Conservation (phyloP, 306 rosid species). For the Citrullus colocynthis region DNA sequence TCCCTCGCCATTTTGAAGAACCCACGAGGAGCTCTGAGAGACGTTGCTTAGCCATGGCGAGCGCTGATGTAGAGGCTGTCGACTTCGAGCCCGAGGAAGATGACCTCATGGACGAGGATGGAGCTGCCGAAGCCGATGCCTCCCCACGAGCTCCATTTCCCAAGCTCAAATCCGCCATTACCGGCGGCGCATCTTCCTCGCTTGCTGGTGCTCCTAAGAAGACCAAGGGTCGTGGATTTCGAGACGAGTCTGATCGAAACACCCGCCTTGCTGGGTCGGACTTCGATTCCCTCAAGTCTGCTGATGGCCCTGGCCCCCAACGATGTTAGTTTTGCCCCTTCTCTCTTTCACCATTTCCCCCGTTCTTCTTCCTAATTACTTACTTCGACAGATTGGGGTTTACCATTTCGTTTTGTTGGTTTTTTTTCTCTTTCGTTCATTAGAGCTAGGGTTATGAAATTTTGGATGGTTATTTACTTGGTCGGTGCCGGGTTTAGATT, state of each 20-base stretch:
- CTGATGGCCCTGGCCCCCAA: slow-evolving; percentile 82
- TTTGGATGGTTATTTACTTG: background rate
- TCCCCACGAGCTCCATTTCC: slow-evolving; percentile 77
- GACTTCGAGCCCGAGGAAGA: slow-evolving; percentile 98
- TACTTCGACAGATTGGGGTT: background rate
- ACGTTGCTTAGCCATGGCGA: slow-evolving; percentile 36
- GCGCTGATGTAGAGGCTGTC: slow-evolving; percentile 81
- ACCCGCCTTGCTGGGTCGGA: slow-evolving; percentile 58
- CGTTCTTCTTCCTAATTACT: background rate
- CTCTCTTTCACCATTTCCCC: background rate
- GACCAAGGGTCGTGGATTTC: slow-evolving; percentile 95
- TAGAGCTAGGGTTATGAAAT: background rate
- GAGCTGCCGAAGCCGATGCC: slow-evolving; percentile 55
- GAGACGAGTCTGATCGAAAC: slow-evolving; percentile 70
- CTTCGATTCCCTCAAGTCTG: slow-evolving; percentile 66
- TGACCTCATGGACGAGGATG: slow-evolving; percentile 99
- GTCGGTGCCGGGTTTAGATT: background rate
- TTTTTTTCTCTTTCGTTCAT: background rate
- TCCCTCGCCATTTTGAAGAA: background rate
- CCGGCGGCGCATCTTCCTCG: slow-evolving; percentile 45
- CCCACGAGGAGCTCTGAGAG: background rate
- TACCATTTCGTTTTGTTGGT: background rate
- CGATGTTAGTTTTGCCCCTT: slow-evolving; percentile 41
- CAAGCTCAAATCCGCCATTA: slow-evolving; percentile 90
- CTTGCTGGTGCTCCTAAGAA: slow-evolving; percentile 44